phyloP scores from a whole-genome alignment of 2,329 filamentous ascomycete species.

The Teratosphaeria destructans region DNA sequence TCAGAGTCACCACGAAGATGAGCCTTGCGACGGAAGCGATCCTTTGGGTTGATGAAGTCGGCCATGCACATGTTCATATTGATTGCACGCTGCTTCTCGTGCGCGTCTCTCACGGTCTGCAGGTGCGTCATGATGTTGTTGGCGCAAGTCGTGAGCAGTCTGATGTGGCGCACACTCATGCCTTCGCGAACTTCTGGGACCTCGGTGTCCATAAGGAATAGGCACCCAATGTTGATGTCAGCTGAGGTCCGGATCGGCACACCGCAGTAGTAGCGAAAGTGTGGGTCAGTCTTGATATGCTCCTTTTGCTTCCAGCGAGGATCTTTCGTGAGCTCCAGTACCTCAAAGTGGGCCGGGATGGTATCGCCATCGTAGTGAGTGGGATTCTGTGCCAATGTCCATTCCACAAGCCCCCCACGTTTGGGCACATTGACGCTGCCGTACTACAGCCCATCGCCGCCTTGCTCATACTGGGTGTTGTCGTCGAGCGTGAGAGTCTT shows the following conservation, averaged over 20 bases:
- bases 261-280: slow-evolving; percentile 25
- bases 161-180: neutral
- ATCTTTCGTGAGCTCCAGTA: slow-evolving; percentile 22
- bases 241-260: slow-evolving; percentile 25
- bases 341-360: slow-evolving; percentile 27
- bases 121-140: slow-evolving; percentile 30
- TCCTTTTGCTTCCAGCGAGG: slow-evolving; percentile 18
- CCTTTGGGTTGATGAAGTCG: slow-evolving; percentile 13
- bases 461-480: slow-evolving; percentile 10
- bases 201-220: slow-evolving; percentile 19
- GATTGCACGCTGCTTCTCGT: slow-evolving; percentile 19
- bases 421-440: slow-evolving; percentile 46
- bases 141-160: neutral
- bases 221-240: slow-evolving; percentile 24
- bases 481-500: slow-evolving; percentile 32
- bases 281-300: slow-evolving; percentile 21
- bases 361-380: slow-evolving; percentile 12
- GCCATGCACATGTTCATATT: slow-evolving; percentile 18
- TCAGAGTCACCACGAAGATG: slow-evolving; percentile 1
- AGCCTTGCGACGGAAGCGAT: slow-evolving; percentile 9
- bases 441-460: slow-evolving; percentile 25
- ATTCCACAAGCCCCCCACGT: slow-evolving; percentile 47
- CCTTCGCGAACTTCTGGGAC: neutral
- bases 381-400: slow-evolving; percentile 32
- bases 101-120: slow-evolving; percentile 24